These are phyloP conservation scores for Blumeria hordei DNA, from an alignment of 2,329 filamentous ascomycete genomes.

Conservation along the genomic window DNA sequence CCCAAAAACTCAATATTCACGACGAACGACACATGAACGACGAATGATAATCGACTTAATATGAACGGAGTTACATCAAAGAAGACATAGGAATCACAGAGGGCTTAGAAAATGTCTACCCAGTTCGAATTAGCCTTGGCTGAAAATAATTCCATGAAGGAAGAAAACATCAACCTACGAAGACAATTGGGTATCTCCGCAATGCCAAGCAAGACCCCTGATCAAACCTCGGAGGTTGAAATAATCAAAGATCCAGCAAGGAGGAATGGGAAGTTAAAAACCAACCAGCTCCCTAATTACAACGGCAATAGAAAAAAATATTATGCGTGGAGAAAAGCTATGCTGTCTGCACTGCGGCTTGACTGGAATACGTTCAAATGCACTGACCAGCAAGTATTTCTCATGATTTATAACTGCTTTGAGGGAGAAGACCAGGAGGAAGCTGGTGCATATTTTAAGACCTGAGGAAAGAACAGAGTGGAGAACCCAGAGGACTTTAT, in stretches of 20 bases:
- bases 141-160: too few relatives aligned
- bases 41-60: too few relatives aligned
- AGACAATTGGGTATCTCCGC: too few relatives aligned
- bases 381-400: not conserved
- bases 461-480: not conserved
- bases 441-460: not conserved
- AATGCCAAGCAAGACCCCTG: too few relatives aligned
- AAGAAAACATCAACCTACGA: too few relatives aligned
- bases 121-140: too few relatives aligned
- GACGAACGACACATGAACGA: too few relatives aligned
- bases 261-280: not conserved
- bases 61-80: too few relatives aligned
- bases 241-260: not conserved
- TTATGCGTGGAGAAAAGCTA: not conserved
- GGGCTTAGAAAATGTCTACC: too few relatives aligned
- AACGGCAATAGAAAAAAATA: not conserved
- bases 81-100: too few relatives aligned
- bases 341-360: not conserved
- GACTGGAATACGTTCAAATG: not conserved
- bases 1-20: too few relatives aligned
- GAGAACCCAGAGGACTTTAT: slow-evolving; percentile 1
- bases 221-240: not conserved
- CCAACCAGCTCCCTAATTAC: not conserved
- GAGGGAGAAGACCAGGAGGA: not conserved
- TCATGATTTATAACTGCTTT: not conserved